Base-by-base conservation (phyloP, 768 basidiomycete genomes). In the Pleurotus eryngii region DNA sequence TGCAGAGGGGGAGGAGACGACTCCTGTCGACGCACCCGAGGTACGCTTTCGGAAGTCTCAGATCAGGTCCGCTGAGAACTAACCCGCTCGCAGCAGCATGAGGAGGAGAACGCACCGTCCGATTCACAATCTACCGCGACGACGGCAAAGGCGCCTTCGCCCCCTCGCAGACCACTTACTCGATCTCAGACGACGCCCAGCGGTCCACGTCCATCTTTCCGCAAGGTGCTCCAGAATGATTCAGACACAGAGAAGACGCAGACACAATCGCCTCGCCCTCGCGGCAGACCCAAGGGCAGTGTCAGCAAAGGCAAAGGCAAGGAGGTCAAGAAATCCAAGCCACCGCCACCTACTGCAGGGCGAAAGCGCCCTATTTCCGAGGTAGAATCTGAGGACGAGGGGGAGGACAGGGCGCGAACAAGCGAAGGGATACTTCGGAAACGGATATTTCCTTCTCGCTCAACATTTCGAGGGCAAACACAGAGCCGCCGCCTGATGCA, bases 151-250 rank as follows among this genome's bases (percentile, higher is more conserved):
- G 22, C 40, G 12, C n/a, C 54, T 27, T 58, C 57, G 18, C 57
- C 60, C 11, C 57, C 60, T 27, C 60, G 63, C 53, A 64, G 72
- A 48, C 72, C 68, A 22, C 63, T 68, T 43, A 75, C 74, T 20
- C 68, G 74, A 51, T 75, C 74, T 4, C 74, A 74, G 61, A 72
- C 72, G 27, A 69, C 69, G 7, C 51, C 51, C 38, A 39, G 51
- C 27, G 37, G 51, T 17, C 38, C 42, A 15, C 60, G 62, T 50
- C 67, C 64, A 35, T 20, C 66, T 12, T 72, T 72, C 59, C 70
- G 71, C 55, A 65, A 62, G 39, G 62, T 62, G 24, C 64, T 57
- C 20, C 51, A 54, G 22, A 42, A 37, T 20, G 51, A 54, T 15
- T 54, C 51, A 17, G 51, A 54, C 24, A 20, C 42, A 0, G n/a